Conservation (phyloP, 2,329 filamentous ascomycete species). For the Colletotrichum sp. region DNA sequence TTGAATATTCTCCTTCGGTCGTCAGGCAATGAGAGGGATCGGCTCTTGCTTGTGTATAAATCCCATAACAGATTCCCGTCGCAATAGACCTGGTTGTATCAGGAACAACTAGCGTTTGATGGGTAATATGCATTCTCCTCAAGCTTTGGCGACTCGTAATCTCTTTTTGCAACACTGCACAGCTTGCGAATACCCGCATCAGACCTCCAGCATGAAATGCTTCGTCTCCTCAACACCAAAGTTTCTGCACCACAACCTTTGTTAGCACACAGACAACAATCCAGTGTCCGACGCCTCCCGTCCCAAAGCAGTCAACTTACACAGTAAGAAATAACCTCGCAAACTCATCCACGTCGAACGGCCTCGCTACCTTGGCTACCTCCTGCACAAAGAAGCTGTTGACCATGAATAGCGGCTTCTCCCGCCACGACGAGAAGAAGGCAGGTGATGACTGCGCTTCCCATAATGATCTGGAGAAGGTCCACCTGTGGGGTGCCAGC, state of each 20-base stretch:
- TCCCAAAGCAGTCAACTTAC: constrained; percentile 30
- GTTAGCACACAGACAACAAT: no score
- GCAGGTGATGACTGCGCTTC: constrained; percentile 43
- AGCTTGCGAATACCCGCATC: neutral
- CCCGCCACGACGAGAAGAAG: constrained; percentile 50
- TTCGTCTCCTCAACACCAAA: constrained; percentile 22
- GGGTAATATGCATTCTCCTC: neutral
- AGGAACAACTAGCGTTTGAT: neutral
- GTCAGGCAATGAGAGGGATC: neutral
- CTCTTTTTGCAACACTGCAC: accelerated
- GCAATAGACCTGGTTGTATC: neutral
- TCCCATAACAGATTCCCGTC: neutral
- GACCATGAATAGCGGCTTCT: constrained; percentile 42
- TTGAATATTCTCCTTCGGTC: neutral
- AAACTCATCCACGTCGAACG: constrained; percentile 45
- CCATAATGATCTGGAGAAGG: constrained; percentile 48
- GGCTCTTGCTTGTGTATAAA: neutral
- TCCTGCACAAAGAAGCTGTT: constrained; percentile 38
- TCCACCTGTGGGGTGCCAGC: constrained; percentile 32
- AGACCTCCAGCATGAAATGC: constrained; percentile 19
- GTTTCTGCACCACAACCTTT: neutral
- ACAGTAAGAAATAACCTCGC: constrained; percentile 40
- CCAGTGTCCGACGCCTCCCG: no score
- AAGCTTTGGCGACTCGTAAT: neutral
- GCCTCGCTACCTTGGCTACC: constrained; percentile 39